Percentiles rank a stretch among this genome's conserved stretches.
phyloP scores from a whole-genome alignment of 352 stramenopile genomes.

The Pythium insidiosum region DNA sequence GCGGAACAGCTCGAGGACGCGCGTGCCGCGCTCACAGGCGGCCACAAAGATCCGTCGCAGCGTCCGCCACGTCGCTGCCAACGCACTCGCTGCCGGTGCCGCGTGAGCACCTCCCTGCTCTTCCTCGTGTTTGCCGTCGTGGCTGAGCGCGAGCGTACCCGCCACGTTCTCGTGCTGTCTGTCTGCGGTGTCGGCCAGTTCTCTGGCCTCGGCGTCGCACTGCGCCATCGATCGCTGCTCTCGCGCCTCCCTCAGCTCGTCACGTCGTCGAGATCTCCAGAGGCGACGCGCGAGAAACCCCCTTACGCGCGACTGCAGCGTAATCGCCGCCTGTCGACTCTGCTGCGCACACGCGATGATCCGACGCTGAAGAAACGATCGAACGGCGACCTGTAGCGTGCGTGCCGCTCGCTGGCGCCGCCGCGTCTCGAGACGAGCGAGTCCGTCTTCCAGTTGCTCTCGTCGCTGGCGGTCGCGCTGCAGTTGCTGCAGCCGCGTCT shows the following conservation, averaged over 20 bases:
- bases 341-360: too few species aligned
- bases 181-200: too few species aligned
- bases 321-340: neutral
- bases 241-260: constrained; percentile 5
- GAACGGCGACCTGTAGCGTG: constrained; percentile 22
- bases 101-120: too few species aligned
- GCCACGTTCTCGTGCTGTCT: too few species aligned
- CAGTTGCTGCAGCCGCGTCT: constrained; percentile 30
- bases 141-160: too few species aligned
- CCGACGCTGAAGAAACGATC: constrained; percentile 5
- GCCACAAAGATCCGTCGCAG: constrained; percentile 39
- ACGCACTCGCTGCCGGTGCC: constrained; percentile 2
- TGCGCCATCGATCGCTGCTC: constrained; percentile 24
- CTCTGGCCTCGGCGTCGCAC: constrained; percentile 34
- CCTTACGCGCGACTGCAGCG: constrained; percentile 24
- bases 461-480: constrained; percentile 20
- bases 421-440: constrained; percentile 10
- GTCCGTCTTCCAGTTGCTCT: constrained; percentile 9
- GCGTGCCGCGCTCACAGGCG: constrained; percentile 12
- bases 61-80: constrained; percentile 42
- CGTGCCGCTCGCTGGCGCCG: constrained; percentile 13
- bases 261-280: constrained; percentile 14
- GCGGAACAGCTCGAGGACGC: constrained; percentile 20
- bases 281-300: constrained; percentile 16
- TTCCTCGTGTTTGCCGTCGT: too few species aligned